Percentiles rank a stretch among this genome's conserved stretches.
phyloP scores from a whole-genome alignment of 2,329 filamentous ascomycete genomes.

The Paecilomyces sp. region DNA sequence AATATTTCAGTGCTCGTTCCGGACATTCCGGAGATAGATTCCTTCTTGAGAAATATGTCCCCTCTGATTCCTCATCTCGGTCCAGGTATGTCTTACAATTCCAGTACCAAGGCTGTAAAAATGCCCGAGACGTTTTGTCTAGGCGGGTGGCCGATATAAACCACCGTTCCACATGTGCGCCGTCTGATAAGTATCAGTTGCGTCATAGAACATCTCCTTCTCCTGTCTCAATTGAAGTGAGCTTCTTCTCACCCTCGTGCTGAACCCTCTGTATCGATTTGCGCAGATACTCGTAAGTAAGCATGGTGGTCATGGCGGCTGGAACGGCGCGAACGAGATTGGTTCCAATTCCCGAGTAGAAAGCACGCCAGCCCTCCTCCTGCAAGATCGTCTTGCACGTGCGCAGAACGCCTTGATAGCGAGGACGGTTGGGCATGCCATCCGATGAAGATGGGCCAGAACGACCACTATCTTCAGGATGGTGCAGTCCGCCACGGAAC shows the following conservation, averaged over 20 bases:
- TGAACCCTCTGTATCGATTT: constrained; percentile 48
- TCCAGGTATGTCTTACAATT: neutral
- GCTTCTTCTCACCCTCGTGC: constrained; percentile 39
- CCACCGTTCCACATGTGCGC: neutral
- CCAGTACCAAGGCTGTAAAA: neutral
- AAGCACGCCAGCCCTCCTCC: constrained; percentile 93
- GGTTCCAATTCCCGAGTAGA: constrained; percentile 94
- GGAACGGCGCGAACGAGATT: constrained; percentile 96
- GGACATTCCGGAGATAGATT: neutral
- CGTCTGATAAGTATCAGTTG: neutral
- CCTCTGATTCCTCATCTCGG: neutral
- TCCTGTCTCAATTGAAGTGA: constrained; percentile 12
- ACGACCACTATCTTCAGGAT: constrained; percentile 38
- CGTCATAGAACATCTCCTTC: neutral
- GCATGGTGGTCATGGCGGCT: constrained; percentile 92
- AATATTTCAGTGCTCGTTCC: neutral
- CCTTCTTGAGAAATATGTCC: neutral
- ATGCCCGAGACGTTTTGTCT: neutral
- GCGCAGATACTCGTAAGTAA: constrained; percentile 81
- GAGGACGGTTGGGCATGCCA: constrained; percentile 47
- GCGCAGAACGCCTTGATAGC: constrained; percentile 70
- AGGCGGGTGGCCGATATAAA: neutral
- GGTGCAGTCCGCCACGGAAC: constrained; percentile 34
- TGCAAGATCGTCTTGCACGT: constrained; percentile 78
- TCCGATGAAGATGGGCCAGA: constrained; percentile 44